Base-by-base conservation (phyloP, 352 stramenopile genomes). In the Phytophthora pini region DNA sequence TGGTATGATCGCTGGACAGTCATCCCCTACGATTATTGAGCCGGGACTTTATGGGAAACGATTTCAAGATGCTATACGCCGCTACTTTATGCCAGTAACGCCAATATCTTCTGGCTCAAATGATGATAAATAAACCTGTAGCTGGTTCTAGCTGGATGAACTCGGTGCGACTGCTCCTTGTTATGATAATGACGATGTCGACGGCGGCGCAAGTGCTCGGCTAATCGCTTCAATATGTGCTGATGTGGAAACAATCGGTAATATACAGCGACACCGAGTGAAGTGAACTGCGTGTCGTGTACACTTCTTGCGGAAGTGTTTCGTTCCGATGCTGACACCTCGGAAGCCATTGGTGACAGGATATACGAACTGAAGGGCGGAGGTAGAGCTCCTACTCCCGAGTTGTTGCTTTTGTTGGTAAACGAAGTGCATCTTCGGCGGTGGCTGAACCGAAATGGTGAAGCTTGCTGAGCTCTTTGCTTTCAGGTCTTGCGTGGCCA, bases 11-110 rank as follows among this genome's bases (percentile, higher is more conserved):
- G 97, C 98, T 38, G 97, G 98, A 6, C 93, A 98, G 58, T 97
- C 94, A 20, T 98, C 98, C 43, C 94, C 94, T 8, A 99, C 98
- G 2, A 99, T 99, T 57, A 98, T 99, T 65, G 96, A 99, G 66
- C 97, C 98, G 4, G 89, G 84, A 5, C 72, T 98, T 31, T 99
- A 99, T 70, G 95, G 95, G 29, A 96, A 98, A 63, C 89, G 97
- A 13, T 99, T 99, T 61, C 87, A 76, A 27, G 95, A 98, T 67
- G 97, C 96, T 2, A 98, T 99, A 71, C 84, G 95, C 13, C 77
- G 95, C 39, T 99, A 99, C 64, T 99, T 99, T 70, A 99, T 99
- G 94, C 97, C 93, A 2, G 93, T 99, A 47, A 97, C 94, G 34
- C 80, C 84, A 49, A 87, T 93, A 55, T 84, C 84, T 5, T 88